Conservation (phyloP, 1,284 basidiomycete genomes). For the Abortiporus biennis region DNA sequence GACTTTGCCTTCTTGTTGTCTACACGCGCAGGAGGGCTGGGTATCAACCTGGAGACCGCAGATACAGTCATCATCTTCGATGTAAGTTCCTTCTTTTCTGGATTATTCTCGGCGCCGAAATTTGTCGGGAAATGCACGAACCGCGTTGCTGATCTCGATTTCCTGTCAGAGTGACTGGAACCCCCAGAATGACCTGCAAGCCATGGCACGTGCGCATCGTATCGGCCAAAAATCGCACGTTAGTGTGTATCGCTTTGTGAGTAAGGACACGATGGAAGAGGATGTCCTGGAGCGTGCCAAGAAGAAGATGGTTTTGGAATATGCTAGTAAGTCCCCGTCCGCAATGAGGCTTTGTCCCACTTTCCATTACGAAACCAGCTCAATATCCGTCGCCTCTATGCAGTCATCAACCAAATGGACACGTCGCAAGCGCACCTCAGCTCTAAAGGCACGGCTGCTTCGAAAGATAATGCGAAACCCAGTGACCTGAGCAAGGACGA, state of each 20-base stretch:
- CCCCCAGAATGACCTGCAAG: constrained; percentile 97
- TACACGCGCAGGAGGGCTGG: constrained; percentile 95
- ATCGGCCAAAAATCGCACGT: constrained; percentile 98
- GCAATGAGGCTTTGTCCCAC: constrained; percentile 6
- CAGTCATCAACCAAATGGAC: constrained; percentile 99
- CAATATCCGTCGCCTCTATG: background rate
- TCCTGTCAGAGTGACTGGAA: constrained; percentile 81
- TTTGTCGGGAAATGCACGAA: constrained; percentile 10
- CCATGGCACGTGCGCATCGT: constrained; percentile 97
- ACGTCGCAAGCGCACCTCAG: constrained; percentile 96
- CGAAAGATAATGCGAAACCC: constrained; percentile 72
- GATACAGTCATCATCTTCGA: constrained; percentile 99
- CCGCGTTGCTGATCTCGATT: constrained; percentile 18
- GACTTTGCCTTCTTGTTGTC: constrained; percentile 84
- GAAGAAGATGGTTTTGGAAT: constrained; percentile 99
- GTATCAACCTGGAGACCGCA: constrained; percentile 97
- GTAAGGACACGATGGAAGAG: constrained; percentile 99
- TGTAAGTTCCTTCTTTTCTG: constrained; percentile 42
- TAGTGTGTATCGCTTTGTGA: constrained; percentile 96
- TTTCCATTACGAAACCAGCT: background rate
- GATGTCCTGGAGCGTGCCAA: constrained; percentile 97
- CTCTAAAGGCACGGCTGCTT: constrained; percentile 54
- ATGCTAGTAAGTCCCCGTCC: constrained; percentile 75
- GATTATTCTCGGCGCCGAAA: background rate
- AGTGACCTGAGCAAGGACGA: constrained; percentile 97